phyloP scores from a whole-genome alignment of 345 rosid species.

The Mercurialis annua region DNA sequence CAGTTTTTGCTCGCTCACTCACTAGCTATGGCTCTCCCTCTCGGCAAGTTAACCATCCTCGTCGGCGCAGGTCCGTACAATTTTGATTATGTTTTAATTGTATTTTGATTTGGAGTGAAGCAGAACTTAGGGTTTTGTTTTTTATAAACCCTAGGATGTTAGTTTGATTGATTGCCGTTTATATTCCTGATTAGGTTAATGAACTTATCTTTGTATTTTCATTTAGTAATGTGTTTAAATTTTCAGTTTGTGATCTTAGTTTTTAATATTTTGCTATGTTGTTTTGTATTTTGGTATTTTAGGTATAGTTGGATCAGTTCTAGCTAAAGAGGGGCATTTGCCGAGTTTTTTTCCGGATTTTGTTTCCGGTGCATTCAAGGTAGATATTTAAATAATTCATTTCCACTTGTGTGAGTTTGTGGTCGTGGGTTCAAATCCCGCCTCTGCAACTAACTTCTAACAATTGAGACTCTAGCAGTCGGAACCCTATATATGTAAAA shows the following conservation, averaged over 20 bases:
- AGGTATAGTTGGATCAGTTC: conserved; percentile 85
- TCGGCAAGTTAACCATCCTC: conserved; percentile 57
- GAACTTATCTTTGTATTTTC: no score
- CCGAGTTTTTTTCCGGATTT: conserved; percentile 49
- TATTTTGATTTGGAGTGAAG: not conserved
- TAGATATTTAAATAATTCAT: conserved; percentile 29
- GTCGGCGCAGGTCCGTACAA: conserved; percentile 51
- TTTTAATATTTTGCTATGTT: no score
- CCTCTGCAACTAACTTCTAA: no score
- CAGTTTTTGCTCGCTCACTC: not conserved
- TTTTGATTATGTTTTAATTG: not conserved
- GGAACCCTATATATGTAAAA: no score
- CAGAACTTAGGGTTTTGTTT: not conserved
- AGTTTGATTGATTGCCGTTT: no score
- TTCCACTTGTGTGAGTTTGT: not conserved
- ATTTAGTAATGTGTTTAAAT: no score
- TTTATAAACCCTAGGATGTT: no score
- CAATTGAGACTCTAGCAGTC: no score
- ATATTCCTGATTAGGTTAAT: no score
- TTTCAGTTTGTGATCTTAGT: no score
- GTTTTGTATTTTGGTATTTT: not conserved
- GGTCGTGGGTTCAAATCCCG: no score
- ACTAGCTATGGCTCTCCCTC: conserved; percentile 45
- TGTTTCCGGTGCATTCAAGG: conserved; percentile 77
- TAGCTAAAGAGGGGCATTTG: conserved; percentile 65